Evolutionary conservation across 345 rosid genomes (phyloP).

Genomic region (Melaleuca alternifolia): DNA sequence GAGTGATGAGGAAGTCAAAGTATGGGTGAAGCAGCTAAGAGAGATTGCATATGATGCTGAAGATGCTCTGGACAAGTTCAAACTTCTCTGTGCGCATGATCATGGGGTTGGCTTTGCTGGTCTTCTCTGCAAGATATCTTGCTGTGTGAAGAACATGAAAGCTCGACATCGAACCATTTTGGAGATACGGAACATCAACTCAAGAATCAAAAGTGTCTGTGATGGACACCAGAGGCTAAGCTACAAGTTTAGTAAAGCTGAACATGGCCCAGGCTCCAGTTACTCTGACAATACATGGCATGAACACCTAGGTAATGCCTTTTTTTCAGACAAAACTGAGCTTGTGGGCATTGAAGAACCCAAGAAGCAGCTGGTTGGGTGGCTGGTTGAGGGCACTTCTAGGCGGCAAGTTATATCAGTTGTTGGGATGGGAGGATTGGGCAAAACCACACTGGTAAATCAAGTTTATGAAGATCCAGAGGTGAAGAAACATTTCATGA

Average conservation of each 20-base stretch:
- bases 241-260: neutral
- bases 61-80: conserved; percentile 21
- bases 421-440: conserved; percentile 32
- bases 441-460: conserved; percentile 31
- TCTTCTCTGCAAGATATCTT: conserved; percentile 2
- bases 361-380: conserved; percentile 9
- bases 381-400: conserved; percentile 6
- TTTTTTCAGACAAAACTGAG: conserved; percentile 23
- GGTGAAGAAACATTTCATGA: conserved; percentile 13
- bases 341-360: conserved; percentile 26
- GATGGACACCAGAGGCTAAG: conserved; percentile 13
- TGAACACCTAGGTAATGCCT: conserved; percentile 15
- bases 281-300: neutral
- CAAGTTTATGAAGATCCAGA: conserved; percentile 18
- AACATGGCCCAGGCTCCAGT: conserved; percentile 2
- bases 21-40: conserved; percentile 24
- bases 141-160: conserved; percentile 12
- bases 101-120: conserved; percentile 5
- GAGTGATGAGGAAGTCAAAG: conserved; percentile 10
- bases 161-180: conserved; percentile 10
- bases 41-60: conserved; percentile 21
- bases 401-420: conserved; percentile 12
- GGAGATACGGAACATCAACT: conserved; percentile 8
- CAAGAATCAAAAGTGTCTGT: conserved; percentile 1
- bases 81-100: conserved; percentile 6